Conservation (phyloP, 129 eudicot genomes). For the Escallonia herrerae region DNA sequence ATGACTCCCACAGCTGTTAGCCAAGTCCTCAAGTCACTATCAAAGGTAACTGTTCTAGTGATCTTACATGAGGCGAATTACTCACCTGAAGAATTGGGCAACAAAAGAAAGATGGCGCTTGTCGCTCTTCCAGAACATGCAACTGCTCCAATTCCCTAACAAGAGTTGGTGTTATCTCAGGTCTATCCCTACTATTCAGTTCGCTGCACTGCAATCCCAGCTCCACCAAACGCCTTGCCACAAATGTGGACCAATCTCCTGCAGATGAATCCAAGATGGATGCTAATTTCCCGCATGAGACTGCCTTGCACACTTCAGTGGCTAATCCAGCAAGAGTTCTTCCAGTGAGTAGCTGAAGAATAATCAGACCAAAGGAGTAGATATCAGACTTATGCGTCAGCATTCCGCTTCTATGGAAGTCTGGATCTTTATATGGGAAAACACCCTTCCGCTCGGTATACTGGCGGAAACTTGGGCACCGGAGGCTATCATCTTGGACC, state of each 20-base stretch:
- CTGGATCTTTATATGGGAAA: slow-evolving; percentile 70
- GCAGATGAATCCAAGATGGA: slow-evolving; percentile 66
- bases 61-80: neutral
- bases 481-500: slow-evolving; percentile 34
- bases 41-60: neutral
- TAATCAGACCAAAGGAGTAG: slow-evolving; percentile 67
- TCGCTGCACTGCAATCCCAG: slow-evolving; percentile 76
- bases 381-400: slow-evolving; percentile 57
- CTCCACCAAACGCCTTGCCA: slow-evolving; percentile 57
- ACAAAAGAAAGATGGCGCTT: slow-evolving; percentile 57
- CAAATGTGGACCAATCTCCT: slow-evolving; percentile 73
- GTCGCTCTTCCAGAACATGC: slow-evolving; percentile 51
- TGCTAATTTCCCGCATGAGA: slow-evolving; percentile 29
- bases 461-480: slow-evolving; percentile 61
- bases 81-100: slow-evolving; percentile 71
- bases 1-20: too few relatives aligned
- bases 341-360: slow-evolving; percentile 70
- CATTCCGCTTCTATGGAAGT: slow-evolving; percentile 44
- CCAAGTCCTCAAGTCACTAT: too few relatives aligned
- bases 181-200: slow-evolving; percentile 55
- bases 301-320: slow-evolving; percentile 42
- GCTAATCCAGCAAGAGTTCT: slow-evolving; percentile 34
- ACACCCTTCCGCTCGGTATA: slow-evolving; percentile 36
- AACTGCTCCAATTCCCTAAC: slow-evolving; percentile 67
- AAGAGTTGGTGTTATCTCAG: slow-evolving; percentile 36